Conservation (phyloP, 306 rosid genomes). For the Phaseolus lunatus region DNA sequence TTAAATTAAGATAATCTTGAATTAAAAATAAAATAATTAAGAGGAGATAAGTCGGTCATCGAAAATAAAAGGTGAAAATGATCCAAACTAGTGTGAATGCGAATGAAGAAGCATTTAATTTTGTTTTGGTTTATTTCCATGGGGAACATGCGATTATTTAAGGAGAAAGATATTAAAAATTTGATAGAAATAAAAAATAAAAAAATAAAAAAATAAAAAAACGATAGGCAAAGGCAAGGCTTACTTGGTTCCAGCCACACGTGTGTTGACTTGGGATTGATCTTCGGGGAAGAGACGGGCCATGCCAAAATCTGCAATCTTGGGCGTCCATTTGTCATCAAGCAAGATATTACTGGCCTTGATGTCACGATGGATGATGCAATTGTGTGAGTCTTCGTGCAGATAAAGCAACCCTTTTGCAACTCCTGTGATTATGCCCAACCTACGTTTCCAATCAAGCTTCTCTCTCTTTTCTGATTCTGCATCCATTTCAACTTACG, state of each 20-base stretch:
- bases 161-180: background rate
- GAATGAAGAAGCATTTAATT: background rate
- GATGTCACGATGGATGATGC: constrained; percentile 92
- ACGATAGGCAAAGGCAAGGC: background rate
- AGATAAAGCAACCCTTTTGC: constrained; percentile 93
- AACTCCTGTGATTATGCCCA: constrained; percentile 76
- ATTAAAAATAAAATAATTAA: too few relatives aligned
- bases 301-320: constrained; percentile 99
- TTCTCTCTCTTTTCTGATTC: constrained; percentile 61
- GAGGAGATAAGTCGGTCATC: too few relatives aligned
- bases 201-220: background rate
- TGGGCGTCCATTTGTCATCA: constrained; percentile 89
- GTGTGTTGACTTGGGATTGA: constrained; percentile 88
- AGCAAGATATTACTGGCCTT: constrained; percentile 92
- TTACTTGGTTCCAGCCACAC: constrained; percentile 98
- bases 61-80: too few relatives aligned
- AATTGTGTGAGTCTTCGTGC: constrained; percentile 86
- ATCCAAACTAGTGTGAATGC: background rate
- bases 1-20: background rate
- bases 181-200: background rate
- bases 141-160: background rate
- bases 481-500: constrained; percentile 43
- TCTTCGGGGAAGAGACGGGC: constrained; percentile 99
- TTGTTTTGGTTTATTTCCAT: background rate
- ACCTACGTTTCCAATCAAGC: constrained; percentile 89